Percentiles rank a stretch among this genome's conserved stretches.
Conservation (phyloP, 176 grass and related monocot species). For the Avena atlantica region DNA sequence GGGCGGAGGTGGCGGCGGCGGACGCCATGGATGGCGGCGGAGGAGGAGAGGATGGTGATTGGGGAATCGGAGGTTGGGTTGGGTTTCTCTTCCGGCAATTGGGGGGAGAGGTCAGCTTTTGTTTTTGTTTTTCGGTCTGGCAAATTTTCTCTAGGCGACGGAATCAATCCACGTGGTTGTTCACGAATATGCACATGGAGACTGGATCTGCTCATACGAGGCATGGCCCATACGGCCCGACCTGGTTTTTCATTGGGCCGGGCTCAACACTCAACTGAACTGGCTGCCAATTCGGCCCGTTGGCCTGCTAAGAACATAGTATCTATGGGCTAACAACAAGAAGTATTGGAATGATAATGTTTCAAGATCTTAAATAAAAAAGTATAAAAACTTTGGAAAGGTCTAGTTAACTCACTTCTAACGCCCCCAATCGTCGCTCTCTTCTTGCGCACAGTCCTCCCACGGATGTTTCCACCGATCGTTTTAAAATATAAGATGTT, state of each 20-base stretch:
- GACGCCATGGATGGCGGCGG: conserved; percentile 32
- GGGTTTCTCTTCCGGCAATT: neutral
- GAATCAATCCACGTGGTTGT: conserved; percentile 11
- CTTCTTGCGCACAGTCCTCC: too few species aligned
- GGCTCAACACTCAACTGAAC: neutral
- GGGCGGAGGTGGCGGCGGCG: conserved; percentile 29
- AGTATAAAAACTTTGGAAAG: too few species aligned
- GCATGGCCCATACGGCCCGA: neutral
- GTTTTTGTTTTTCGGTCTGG: neutral
- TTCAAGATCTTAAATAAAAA: too few species aligned
- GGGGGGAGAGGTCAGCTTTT: neutral
- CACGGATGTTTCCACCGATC: too few species aligned
- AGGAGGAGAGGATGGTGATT: neutral
- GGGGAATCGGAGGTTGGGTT: conserved; percentile 1
- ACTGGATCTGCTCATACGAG: neutral
- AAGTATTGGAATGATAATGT: too few species aligned
- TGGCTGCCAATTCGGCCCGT: neutral
- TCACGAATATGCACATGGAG: neutral
- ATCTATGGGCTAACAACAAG: too few species aligned
- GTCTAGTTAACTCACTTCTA: too few species aligned
- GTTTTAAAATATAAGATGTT: too few species aligned
- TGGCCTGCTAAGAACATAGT: neutral
- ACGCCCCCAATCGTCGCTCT: too few species aligned
- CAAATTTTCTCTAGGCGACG: neutral
- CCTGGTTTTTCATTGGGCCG: neutral